A percentile compares a stretch with the other conserved stretches of the same genome.
phyloP scores from a whole-genome alignment of 164 flowering plant species.

The Umbellularia californica region DNA sequence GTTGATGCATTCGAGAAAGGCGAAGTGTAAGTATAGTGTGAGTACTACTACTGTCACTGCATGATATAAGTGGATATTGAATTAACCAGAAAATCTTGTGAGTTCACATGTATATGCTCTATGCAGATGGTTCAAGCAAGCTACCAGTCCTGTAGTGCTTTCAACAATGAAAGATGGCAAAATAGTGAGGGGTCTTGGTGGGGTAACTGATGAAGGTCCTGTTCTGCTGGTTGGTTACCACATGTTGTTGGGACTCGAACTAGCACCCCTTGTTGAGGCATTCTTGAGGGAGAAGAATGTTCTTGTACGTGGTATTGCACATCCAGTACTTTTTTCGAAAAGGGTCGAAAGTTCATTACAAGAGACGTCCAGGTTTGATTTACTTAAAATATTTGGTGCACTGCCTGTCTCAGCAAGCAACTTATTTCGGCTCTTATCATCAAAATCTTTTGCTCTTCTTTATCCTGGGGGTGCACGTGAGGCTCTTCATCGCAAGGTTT shows the following conservation, averaged over 20 bases:
- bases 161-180: constrained; percentile 83
- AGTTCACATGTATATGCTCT: neutral
- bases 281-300: constrained; percentile 66
- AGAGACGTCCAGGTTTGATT: constrained; percentile 40
- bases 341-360: constrained; percentile 17
- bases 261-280: constrained; percentile 46
- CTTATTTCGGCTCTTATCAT: constrained; percentile 56
- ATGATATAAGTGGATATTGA: too few relatives aligned
- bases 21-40: constrained; percentile 38
- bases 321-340: constrained; percentile 46
- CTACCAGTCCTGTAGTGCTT: constrained; percentile 54
- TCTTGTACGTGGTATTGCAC: constrained; percentile 73
- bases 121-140: constrained; percentile 42
- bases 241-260: constrained; percentile 82
- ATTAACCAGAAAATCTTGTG: neutral
- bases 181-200: constrained; percentile 77
- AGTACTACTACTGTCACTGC: neutral
- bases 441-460: constrained; percentile 75
- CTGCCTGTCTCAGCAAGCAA: constrained; percentile 70
- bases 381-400: constrained; percentile 68
- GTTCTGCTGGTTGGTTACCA: constrained; percentile 85
- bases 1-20: constrained; percentile 26
- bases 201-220: constrained; percentile 87
- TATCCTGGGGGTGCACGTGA: constrained; percentile 99
- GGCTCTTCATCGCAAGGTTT: constrained; percentile 87